A percentile compares a stretch with the other conserved stretches of the same genome.
Conservation (phyloP, 2,329 filamentous ascomycete genomes). For the Cryphonectria japonica region DNA sequence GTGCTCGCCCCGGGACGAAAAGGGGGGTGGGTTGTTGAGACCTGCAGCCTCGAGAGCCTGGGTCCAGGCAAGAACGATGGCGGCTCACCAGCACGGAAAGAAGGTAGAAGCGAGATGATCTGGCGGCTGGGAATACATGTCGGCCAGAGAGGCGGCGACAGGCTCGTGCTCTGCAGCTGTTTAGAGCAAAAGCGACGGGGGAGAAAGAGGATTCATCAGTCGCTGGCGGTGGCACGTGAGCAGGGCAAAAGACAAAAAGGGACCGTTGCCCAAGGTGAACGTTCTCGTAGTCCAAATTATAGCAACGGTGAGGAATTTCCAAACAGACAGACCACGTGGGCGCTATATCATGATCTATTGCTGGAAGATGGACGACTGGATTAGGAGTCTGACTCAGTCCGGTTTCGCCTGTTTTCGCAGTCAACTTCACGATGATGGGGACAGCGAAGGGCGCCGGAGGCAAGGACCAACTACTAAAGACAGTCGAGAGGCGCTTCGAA, state of each 20-base stretch:
- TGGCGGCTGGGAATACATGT: constrained; percentile 6
- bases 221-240: constrained; percentile 6
- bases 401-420: background rate
- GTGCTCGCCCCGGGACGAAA: background rate
- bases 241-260: background rate
- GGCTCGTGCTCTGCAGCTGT: background rate
- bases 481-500: background rate
- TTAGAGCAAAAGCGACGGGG: background rate
- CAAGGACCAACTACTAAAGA: background rate
- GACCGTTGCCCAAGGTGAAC: background rate
- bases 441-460: background rate
- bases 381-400: background rate
- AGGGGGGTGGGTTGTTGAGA: background rate
- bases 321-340: background rate
- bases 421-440: background rate
- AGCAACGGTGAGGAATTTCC: background rate
- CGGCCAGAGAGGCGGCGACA: constrained; percentile 10
- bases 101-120: background rate
- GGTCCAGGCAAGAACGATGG: background rate
- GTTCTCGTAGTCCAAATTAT: background rate
- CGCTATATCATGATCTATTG: background rate
- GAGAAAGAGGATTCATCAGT: background rate
- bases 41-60: background rate
- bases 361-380: background rate
- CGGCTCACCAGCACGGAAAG: constrained; percentile 1